phyloP scores from a whole-genome alignment of 495 filamentous ascomycete genomes.

The Neurospora cerealis region DNA sequence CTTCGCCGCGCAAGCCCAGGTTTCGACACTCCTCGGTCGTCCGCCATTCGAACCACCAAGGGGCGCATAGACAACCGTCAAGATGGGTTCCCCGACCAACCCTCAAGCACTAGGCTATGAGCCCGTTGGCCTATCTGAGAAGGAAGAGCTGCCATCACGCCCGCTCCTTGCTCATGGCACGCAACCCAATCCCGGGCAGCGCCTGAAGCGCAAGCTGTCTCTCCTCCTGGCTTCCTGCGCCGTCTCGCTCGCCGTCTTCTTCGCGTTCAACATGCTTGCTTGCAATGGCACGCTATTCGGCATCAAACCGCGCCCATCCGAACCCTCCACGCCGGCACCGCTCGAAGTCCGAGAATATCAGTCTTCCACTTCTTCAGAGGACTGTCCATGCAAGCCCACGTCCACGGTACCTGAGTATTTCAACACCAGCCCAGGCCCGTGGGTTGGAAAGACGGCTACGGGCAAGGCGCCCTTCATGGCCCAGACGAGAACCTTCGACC shows the following conservation, averaged over 20 bases:
- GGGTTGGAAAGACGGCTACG: constrained; percentile 47
- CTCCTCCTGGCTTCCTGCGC: constrained; percentile 2
- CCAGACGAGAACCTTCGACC: constrained; percentile 43
- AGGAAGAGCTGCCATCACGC: not conserved
- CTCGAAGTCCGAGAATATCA: not conserved
- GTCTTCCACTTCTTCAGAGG: not conserved
- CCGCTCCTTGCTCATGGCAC: not conserved
- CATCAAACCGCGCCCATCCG: not conserved
- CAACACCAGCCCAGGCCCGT: constrained; percentile 36
- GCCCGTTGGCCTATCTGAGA: constrained; percentile 4
- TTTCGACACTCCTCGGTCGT: not conserved
- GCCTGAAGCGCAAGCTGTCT: not conserved
- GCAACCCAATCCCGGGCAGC: not conserved
- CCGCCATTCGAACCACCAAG: not conserved
- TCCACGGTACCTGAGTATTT: constrained; percentile 43
- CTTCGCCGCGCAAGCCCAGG: not conserved
- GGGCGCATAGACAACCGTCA: not conserved
- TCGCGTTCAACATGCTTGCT: constrained; percentile 6
- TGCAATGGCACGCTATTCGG: constrained; percentile 6
- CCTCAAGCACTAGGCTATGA: constrained; percentile 3
- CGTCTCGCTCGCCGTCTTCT: constrained; percentile 8
- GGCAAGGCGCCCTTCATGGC: constrained; percentile 47
- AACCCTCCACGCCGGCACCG: not conserved
- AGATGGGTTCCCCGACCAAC: not conserved
- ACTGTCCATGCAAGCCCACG: constrained; percentile 9